Conservation (phyloP, 306 rosid genomes). For the Begonia loranthoides region DNA sequence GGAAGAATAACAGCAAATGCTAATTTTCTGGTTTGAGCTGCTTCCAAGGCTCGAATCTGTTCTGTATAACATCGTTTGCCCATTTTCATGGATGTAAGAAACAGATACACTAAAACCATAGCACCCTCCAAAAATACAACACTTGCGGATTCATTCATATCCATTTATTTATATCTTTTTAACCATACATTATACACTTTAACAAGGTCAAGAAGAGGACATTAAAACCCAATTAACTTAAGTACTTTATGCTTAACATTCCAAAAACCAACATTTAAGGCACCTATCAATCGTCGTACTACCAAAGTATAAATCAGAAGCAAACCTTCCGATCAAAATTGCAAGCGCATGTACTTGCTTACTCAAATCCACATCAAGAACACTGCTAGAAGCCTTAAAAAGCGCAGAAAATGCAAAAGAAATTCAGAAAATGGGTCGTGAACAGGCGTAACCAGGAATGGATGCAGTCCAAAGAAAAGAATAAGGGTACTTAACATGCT, state of each 20-base stretch:
- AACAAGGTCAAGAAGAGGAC: too few relatives aligned
- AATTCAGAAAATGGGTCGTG: conserved; percentile 33
- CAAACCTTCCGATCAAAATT: conserved; percentile 50
- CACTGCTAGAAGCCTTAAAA: conserved; percentile 36
- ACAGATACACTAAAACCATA: too few relatives aligned
- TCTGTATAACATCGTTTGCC: too few relatives aligned
- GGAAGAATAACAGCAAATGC: too few relatives aligned
- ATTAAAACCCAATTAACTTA: too few relatives aligned
- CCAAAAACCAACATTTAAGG: conserved; percentile 36
- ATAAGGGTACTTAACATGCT: conserved; percentile 40
- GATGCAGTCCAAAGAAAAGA: conserved; percentile 75
- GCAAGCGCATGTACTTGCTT: conserved; percentile 58
- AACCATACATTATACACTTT: too few relatives aligned
- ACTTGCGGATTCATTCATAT: too few relatives aligned
- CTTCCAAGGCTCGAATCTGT: too few relatives aligned
- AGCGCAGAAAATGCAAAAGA: conserved; percentile 73
- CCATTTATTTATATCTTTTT: too few relatives aligned
- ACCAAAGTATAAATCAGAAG: conserved; percentile 48
- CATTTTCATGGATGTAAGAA: too few relatives aligned
- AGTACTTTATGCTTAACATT: conserved; percentile 46
- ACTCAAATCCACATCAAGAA: conserved; percentile 24
- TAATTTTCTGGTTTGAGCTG: too few relatives aligned
- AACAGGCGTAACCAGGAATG: conserved; percentile 49
- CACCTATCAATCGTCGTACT: conserved; percentile 64
- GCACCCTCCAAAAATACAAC: too few relatives aligned